Percentiles rank a stretch among this genome's conserved stretches.
Conservation (phyloP, 2,329 filamentous ascomycete species). For the Sporothrix euskadiensis region DNA sequence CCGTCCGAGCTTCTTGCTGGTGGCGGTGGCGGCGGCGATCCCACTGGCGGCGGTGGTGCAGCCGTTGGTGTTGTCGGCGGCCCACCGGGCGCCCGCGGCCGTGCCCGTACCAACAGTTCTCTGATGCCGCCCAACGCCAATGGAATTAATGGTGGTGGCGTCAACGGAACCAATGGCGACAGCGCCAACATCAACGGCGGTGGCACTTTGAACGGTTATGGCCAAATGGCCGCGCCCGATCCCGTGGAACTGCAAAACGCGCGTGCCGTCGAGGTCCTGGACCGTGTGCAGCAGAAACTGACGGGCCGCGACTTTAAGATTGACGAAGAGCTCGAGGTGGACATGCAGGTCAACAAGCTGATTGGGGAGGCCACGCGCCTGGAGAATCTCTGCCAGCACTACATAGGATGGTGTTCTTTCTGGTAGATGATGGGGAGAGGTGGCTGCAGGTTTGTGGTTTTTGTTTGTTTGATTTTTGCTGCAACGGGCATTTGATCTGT, state of each 20-base stretch:
- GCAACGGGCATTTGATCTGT: background rate
- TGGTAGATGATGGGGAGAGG: conserved; percentile 59
- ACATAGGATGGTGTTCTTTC: conserved; percentile 98
- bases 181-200: conserved; percentile 34
- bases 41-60: conserved; percentile 24
- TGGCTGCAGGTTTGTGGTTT: background rate
- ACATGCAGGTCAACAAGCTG: conserved; percentile 89
- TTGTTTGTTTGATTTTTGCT: background rate
- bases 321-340: conserved; percentile 78
- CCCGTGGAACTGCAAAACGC: conserved; percentile 84
- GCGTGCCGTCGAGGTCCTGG: conserved; percentile 85
- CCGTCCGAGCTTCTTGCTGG: conserved; percentile 59
- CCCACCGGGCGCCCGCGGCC: conserved; percentile 49
- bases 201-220: conserved; percentile 33
- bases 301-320: conserved; percentile 91
- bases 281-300: conserved; percentile 90
- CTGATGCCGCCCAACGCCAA: conserved; percentile 42
- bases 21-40: background rate
- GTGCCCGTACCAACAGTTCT: conserved; percentile 63
- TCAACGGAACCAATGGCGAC: conserved; percentile 25
- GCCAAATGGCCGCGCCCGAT: conserved; percentile 41
- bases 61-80: conserved; percentile 45
- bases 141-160: conserved; percentile 21
- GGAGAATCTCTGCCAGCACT: conserved; percentile 98
- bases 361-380: conserved; percentile 94